Conservation (phyloP, 441 rosid species). For the Adansonia rubrostipa region DNA sequence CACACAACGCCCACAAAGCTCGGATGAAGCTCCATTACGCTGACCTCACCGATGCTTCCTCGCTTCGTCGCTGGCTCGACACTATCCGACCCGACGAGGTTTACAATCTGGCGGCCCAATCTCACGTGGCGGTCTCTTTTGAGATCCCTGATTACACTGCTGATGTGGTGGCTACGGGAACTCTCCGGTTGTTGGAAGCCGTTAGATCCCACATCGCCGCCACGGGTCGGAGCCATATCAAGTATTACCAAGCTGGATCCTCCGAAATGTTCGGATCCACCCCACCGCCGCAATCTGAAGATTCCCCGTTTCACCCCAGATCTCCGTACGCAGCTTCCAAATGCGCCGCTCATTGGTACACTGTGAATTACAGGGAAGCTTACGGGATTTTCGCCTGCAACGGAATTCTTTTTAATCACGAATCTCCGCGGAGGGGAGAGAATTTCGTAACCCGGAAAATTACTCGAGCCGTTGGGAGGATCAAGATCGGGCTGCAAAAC, state of each 20-base stretch:
- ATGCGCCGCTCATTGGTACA: slow-evolving; percentile 91
- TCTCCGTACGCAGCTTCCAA: slow-evolving; percentile 87
- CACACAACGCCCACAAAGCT: slow-evolving; percentile 80
- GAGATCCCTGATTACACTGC: slow-evolving; percentile 89
- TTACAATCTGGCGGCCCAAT: slow-evolving; percentile 86
- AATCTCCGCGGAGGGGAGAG: slow-evolving; percentile 83
- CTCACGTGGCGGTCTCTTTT: slow-evolving; percentile 85
- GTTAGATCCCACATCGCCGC: slow-evolving; percentile 72
- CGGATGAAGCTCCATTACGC: slow-evolving; percentile 93
- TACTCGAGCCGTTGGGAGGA: slow-evolving; percentile 82
- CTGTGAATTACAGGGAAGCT: slow-evolving; percentile 82
- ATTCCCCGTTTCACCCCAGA: slow-evolving; percentile 76
- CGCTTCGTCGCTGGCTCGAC: slow-evolving; percentile 90
- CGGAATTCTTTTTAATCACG: slow-evolving; percentile 86
- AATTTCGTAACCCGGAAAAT: slow-evolving; percentile 85
- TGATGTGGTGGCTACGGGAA: slow-evolving; percentile 82
- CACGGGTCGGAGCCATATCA: slow-evolving; percentile 59
- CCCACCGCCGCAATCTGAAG: slow-evolving; percentile 74
- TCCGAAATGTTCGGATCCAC: slow-evolving; percentile 92
- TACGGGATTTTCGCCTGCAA: slow-evolving; percentile 82
- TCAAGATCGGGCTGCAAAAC: slow-evolving; percentile 78
- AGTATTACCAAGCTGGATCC: slow-evolving; percentile 86
- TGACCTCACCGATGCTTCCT: slow-evolving; percentile 84
- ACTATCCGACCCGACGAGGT: slow-evolving; percentile 78
- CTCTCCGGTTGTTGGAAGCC: slow-evolving; percentile 83